phyloP scores from a whole-genome alignment of 164 flowering plant genomes.

The Umbellularia californica region DNA sequence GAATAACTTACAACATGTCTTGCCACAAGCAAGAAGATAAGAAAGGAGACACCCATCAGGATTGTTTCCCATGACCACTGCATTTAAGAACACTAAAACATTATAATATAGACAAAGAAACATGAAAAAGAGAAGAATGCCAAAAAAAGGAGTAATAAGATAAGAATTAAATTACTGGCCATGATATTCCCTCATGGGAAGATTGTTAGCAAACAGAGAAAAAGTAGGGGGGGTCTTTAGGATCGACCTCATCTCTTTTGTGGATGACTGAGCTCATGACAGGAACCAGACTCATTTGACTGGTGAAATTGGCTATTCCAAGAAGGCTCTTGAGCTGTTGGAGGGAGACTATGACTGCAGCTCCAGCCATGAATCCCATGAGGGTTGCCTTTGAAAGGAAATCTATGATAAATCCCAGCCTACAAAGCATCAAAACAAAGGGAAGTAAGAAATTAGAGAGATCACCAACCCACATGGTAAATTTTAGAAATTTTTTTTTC shows the following conservation, averaged over 20 bases:
- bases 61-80: conserved; percentile 77
- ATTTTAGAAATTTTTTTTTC: not conserved
- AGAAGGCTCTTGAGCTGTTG: conserved; percentile 85
- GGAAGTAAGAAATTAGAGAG: not conserved
- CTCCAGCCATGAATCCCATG: conserved; percentile 92
- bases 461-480: not conserved
- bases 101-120: not conserved
- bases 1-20: conserved; percentile 50
- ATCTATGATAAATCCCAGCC: conserved; percentile 87
- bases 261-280: conserved; percentile 40
- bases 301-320: conserved; percentile 63
- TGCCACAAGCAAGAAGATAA: conserved; percentile 53
- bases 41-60: conserved; percentile 50
- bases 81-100: not conserved
- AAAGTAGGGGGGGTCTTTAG: not conserved
- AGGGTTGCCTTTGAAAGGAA: conserved; percentile 82
- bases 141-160: conserved; percentile 1
- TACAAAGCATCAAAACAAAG: conserved; percentile 18
- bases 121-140: not conserved
- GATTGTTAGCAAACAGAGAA: too few relatives aligned
- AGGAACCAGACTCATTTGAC: conserved; percentile 50
- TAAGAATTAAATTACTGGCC: too few relatives aligned
- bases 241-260: conserved; percentile 57
- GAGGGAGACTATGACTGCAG: conserved; percentile 41
- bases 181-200: too few relatives aligned